A percentile compares a stretch with the other conserved stretches of the same genome.
These are phyloP conservation scores for Neurospora sp. DNA, from an alignment of 495 filamentous ascomycete genomes.

Conservation along the genomic window DNA sequence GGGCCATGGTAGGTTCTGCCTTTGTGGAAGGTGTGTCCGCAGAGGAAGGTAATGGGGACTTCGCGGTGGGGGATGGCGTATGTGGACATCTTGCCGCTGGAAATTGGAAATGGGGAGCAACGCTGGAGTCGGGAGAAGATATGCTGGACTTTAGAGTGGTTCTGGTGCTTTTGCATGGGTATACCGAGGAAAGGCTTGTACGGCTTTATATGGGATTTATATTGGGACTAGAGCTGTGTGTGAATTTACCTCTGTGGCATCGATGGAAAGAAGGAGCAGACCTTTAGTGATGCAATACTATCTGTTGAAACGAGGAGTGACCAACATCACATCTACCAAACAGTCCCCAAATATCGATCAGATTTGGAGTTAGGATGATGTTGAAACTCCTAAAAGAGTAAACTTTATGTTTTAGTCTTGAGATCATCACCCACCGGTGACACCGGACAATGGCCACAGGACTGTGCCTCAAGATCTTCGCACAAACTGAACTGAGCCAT, in stretches of 20 bases:
- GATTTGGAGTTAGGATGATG: not conserved
- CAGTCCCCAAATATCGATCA: not conserved
- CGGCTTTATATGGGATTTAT: not conserved
- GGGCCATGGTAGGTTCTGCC: not conserved
- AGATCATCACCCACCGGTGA: not conserved
- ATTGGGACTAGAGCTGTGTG: not conserved
- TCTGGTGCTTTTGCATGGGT: not conserved
- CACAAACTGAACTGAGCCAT: not conserved
- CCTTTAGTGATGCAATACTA: not conserved
- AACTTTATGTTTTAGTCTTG: not conserved
- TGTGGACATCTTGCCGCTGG: not conserved
- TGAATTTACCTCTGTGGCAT: not conserved
- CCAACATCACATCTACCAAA: not conserved
- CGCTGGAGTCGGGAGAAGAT: not conserved
- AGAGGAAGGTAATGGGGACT: not conserved
- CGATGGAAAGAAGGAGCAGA: not conserved
- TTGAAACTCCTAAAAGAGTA: not conserved
- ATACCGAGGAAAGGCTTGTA: not conserved
- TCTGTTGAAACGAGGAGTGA: not conserved
- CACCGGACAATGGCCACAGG: not conserved
- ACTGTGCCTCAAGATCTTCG: not conserved
- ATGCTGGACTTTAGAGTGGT: not conserved
- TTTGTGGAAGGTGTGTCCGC: not conserved
- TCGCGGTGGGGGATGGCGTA: not conserved
- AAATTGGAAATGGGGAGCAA: not conserved